phyloP scores from a whole-genome alignment of 2,329 filamentous ascomycete genomes.

The Monosporascus sp. region DNA sequence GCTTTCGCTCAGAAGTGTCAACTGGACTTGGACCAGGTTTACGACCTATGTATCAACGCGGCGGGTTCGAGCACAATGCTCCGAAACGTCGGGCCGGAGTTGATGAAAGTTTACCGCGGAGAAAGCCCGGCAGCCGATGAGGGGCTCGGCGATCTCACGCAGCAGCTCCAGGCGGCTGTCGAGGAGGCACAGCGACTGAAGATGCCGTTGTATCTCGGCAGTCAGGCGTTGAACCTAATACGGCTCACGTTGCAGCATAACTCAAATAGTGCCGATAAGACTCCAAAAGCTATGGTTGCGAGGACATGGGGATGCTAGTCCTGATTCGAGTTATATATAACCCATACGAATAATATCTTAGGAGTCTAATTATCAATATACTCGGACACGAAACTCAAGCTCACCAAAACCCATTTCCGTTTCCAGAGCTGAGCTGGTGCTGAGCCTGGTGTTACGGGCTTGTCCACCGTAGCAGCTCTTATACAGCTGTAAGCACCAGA shows the following conservation, averaged over 20 bases:
- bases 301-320: slow-evolving; percentile 17
- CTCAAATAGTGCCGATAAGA: slow-evolving; percentile 10
- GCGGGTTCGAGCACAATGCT: slow-evolving; percentile 38
- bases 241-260: slow-evolving; percentile 21
- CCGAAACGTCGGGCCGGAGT: slow-evolving; percentile 29
- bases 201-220: slow-evolving; percentile 34
- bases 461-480: too few relatives aligned
- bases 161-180: slow-evolving; percentile 30
- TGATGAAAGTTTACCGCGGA: slow-evolving; percentile 30
- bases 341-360: too few relatives aligned
- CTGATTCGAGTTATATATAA: too few relatives aligned
- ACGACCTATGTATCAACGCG: slow-evolving; percentile 39
- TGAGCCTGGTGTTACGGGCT: too few relatives aligned
- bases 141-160: slow-evolving; percentile 24
- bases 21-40: slow-evolving; percentile 39
- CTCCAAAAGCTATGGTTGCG: slow-evolving; percentile 17
- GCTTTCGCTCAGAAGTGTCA: slow-evolving; percentile 34
- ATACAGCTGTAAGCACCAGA: too few relatives aligned
- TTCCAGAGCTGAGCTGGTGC: too few relatives aligned
- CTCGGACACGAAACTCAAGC: too few relatives aligned
- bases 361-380: too few relatives aligned
- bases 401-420: too few relatives aligned
- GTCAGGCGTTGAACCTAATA: slow-evolving; percentile 33
- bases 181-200: slow-evolving; percentile 38
- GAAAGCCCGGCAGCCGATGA: slow-evolving; percentile 12